Base-by-base conservation (phyloP, 164 flowering plant species). In the Euptelea pleiosperma region DNA sequence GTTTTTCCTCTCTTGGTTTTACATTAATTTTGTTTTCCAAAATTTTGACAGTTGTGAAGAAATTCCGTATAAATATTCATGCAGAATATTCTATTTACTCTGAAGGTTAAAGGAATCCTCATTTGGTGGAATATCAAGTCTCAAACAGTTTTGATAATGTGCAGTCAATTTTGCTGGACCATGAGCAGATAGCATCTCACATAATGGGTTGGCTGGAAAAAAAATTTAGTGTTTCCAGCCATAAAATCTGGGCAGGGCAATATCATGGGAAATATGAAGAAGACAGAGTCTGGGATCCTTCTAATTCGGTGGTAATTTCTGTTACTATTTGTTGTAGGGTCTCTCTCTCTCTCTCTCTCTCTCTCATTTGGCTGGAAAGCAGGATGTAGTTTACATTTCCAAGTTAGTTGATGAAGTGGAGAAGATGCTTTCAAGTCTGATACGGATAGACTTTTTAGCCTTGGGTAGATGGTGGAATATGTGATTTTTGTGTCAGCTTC, bases 151-250 rank as follows among this genome's bases (percentile, higher is more conserved):
- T 49, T 19, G 8, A 10, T 48, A 37, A 7, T 58, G 28, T 68
- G 73, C 73, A 76, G 79, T 55, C 11, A 54, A 35, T 22, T 48
- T 58, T 65, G 25, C 58, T 58, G 47, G 64, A 57, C 21, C 64
- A 67, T 78, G 81, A 55, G 58, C 74, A 71, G 53, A 65, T 80
- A 73, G 42, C 69, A 52, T 54, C 58, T 46, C 36, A 47, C 58
- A 47, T 73, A 41, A 87, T 87, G 97, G 90, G 89, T 56, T 90
- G 97, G 97, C 74, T 90, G 60, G 79, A 66, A 67, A 85, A 87
- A 63, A 70, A 85, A 57, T 75, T 87, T 40, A 82, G 71, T 72
- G 95, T 84, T 54, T 77, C 86, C 52, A 70, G 75, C 73, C 82
- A 77, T 57, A 79, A 69, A 55, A 45, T 77, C 49, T 69, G 80